Base-by-base conservation (phyloP, 306 rosid species). In the Acacia confusa region DNA sequence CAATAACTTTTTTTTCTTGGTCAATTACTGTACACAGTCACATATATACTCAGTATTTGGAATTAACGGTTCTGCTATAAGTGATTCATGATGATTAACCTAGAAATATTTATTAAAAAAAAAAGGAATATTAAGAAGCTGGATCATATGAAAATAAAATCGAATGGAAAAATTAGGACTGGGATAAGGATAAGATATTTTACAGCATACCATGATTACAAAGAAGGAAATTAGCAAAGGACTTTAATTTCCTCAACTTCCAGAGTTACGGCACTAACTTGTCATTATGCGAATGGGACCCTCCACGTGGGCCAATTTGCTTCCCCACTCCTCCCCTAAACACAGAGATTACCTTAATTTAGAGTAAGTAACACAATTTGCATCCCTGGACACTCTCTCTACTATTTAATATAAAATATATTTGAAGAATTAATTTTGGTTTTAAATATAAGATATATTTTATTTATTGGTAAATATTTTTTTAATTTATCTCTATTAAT, bases 241-340 rank as follows among this genome's bases (percentile, higher is more conserved):
- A 53, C 60, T 36, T 36, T 6, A 36, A 6, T 17, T 20, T 53
- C 3, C 60, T 4, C 1, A 4, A 14, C 52, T 7, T 53, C 65
- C 15, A 16, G 2, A 25, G 66, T 25, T 9, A 11, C 66, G 16
- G 27, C 41, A 69, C n/a, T 30, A 4, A n/a, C 66, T 84, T 84
- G 86, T 84, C 81, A 61, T 48, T 74, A 78, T 53, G 72, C 50
- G 22, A 5, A 1, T 50, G 70, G 44, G 79, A 32, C 38, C 76
- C 79, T 75, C 76, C 74, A 28, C 65, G 70, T 41, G 78, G 77
- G 78, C 70, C 86, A 73, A 67, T 53, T 82, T 76, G 83, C 81
- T 53, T 2, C 69, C 30, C n/a, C 3, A 6, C 3, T 15, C 11
- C 3, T 16, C 9, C 6, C 9, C 57, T 47, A 47, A 47, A 47